Evolutionary conservation across 169 alveolate genomes (phyloP), one percentile per base, ranked within the genome.

Genomic region (Toxoplasma gondii): DNA sequence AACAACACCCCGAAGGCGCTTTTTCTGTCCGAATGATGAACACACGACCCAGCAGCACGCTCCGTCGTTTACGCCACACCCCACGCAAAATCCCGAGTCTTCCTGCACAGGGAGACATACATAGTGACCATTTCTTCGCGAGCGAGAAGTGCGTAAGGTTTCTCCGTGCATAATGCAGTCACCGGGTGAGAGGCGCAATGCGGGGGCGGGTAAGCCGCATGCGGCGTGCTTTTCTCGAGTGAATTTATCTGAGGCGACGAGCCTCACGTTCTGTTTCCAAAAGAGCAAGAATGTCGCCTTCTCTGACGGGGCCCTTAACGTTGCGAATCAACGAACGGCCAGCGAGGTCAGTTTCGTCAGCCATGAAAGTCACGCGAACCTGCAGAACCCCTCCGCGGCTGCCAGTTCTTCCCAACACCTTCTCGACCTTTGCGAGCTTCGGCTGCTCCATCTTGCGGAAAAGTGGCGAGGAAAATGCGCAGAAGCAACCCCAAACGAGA

Each of bases 341-440:
- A 19, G 83, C 74, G 31, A 81, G 31, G 38, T 83, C 93, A 22
- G 95, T 39, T 22, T 93, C 95, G 49, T 82, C 95, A 27, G 83
- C 54, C 95, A 44, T 93, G 86, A 94, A 92, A 86, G 96, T 98
- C 78, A 98, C 99, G 83, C 99, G 97, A 81, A 99, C 99, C 96
- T 99, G 99, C 86, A 98, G 98, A 87, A 99, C 99, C 53, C 99
- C 99, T 80, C 99, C 99, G 96, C 99, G 98, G 92, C 99, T 98
- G 54, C 99, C 99, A 38, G 99, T 98, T 64, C 99, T 97, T 44
- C 99, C 99, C 91, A 98, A 96, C 86, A 98, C 97, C 97, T 98
- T 98, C 97, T 98, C 98, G 82, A 98, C 99, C 94, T 97, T 98
- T 34, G 99, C 99, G 91, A 98, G 97, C 96, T 98, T 98, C 36